phyloP scores from a whole-genome alignment of 2,329 filamentous ascomycete species.

The Calonectria pteridis region DNA sequence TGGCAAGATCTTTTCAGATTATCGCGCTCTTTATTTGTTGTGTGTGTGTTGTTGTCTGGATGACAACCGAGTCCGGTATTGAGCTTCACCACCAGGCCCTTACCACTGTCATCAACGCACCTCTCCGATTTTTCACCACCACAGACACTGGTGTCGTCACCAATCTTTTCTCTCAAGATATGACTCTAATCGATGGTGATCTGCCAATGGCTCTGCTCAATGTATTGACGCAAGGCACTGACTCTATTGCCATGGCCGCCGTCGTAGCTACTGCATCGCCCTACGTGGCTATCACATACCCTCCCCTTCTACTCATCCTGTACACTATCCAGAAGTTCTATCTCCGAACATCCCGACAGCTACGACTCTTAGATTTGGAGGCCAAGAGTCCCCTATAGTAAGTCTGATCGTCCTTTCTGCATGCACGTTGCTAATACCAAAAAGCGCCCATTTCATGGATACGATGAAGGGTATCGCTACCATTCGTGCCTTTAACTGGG shows the following conservation, averaged over 20 bases:
- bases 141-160: conserved; percentile 50
- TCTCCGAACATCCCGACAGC: conserved; percentile 68
- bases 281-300: conserved; percentile 62
- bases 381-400: conserved; percentile 67
- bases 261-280: conserved; percentile 51
- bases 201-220: conserved; percentile 48
- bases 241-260: conserved; percentile 18
- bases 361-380: conserved; percentile 70
- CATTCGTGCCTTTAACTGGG: conserved; percentile 68
- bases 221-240: conserved; percentile 12
- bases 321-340: conserved; percentile 68
- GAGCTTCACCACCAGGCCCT: conserved; percentile 17
- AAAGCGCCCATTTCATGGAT: conserved; percentile 63
- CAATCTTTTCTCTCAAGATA: conserved; percentile 54
- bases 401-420: neutral
- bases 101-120: conserved; percentile 31
- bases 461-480: conserved; percentile 66
- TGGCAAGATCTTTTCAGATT: conserved; percentile 10
- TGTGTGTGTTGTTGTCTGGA: neutral
- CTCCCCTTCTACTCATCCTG: conserved; percentile 57
- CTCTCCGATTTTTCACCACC: conserved; percentile 48
- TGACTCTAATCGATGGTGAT: conserved; percentile 52
- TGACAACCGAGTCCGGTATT: conserved; percentile 21
- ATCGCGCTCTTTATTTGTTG: neutral
- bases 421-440: neutral